Conservation (phyloP, 2,329 filamentous ascomycete species). For the Diaporthe velutina region DNA sequence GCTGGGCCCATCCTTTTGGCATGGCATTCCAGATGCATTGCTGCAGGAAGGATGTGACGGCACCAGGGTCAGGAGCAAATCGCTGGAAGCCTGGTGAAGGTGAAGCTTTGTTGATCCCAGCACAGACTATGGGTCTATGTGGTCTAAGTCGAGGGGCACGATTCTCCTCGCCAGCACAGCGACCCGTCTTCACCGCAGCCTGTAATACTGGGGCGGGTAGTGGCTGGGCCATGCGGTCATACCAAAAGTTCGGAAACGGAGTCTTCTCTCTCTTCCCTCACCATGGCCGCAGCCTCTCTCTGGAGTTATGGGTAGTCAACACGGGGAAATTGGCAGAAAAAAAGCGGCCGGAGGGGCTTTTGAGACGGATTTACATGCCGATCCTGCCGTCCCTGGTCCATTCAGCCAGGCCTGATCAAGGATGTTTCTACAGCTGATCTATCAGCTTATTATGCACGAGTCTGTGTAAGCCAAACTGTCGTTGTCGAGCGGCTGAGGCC, state of each 20-base stretch:
- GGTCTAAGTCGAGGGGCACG: constrained; percentile 3
- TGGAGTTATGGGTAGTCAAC: neutral
- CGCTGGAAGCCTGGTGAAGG: constrained; percentile 18
- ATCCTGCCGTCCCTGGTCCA: constrained; percentile 34
- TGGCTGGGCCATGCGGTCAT: constrained; percentile 1
- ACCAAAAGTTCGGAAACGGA: neutral
- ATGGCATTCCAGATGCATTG: constrained; percentile 37
- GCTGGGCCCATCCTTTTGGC: constrained; percentile 38
- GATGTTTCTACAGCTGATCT: constrained; percentile 22
- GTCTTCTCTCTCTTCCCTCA: neutral
- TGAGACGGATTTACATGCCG: constrained; percentile 36
- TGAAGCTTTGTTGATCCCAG: constrained; percentile 32
- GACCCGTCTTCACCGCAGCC: constrained; percentile 8
- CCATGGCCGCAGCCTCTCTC: neutral
- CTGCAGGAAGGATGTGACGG: constrained; percentile 33
- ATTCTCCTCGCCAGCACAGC: neutral
- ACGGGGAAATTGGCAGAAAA: constrained; percentile 15
- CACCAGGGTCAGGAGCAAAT: constrained; percentile 32
- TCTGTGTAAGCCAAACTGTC: constrained; percentile 5
- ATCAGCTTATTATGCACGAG: constrained; percentile 33
- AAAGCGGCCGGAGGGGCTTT: constrained; percentile 19
- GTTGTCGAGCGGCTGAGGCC: neutral
- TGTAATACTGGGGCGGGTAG: constrained; percentile 1
- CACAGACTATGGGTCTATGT: constrained; percentile 28
- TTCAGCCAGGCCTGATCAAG: constrained; percentile 28